phyloP scores from a whole-genome alignment of 2,329 filamentous ascomycete species.

The Coleophoma crateriformis region DNA sequence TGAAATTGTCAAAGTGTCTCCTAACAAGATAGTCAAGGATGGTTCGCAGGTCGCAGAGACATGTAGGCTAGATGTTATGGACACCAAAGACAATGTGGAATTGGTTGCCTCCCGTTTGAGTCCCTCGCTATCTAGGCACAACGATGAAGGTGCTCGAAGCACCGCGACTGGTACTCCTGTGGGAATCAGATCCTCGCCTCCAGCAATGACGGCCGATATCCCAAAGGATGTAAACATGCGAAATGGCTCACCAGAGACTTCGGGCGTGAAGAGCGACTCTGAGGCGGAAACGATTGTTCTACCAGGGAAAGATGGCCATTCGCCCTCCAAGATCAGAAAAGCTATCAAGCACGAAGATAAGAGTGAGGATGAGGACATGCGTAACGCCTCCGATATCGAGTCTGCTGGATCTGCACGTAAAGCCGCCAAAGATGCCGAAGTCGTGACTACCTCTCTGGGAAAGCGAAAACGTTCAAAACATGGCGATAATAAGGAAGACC shows the following conservation, averaged over 20 bases:
- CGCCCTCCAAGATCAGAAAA: constrained; percentile 58
- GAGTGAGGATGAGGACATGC: constrained; percentile 45
- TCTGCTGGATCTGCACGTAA: background rate
- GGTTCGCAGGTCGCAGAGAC: constrained; percentile 22
- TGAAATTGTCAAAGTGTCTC: constrained; percentile 27
- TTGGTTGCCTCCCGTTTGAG: constrained; percentile 13
- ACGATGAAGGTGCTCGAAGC: constrained; percentile 12
- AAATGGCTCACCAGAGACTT: constrained; percentile 7
- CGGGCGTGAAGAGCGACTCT: constrained; percentile 52
- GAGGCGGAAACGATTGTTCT: constrained; percentile 69
- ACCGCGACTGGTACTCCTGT: constrained; percentile 15
- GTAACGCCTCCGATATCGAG: constrained; percentile 10
- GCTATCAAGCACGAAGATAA: constrained; percentile 57
- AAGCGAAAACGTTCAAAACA: constrained; percentile 45
- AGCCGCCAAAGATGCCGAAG: constrained; percentile 17
- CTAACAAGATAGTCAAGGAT: constrained; percentile 20
- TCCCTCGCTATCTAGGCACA: constrained; percentile 12
- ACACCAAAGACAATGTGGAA: constrained; percentile 20
- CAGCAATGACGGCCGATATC: constrained; percentile 12
- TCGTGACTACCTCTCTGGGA: constrained; percentile 27
- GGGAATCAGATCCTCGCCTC: constrained; percentile 25
- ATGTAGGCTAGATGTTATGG: constrained; percentile 26
- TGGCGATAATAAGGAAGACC: constrained; percentile 15
- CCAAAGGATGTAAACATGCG: constrained; percentile 15
- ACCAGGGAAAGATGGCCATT: constrained; percentile 58